Percentiles rank a stretch among this genome's conserved stretches.
Evolutionary conservation across 352 stramenopile genomes (phyloP).

Genomic region (Pythium dissotocum): DNA sequence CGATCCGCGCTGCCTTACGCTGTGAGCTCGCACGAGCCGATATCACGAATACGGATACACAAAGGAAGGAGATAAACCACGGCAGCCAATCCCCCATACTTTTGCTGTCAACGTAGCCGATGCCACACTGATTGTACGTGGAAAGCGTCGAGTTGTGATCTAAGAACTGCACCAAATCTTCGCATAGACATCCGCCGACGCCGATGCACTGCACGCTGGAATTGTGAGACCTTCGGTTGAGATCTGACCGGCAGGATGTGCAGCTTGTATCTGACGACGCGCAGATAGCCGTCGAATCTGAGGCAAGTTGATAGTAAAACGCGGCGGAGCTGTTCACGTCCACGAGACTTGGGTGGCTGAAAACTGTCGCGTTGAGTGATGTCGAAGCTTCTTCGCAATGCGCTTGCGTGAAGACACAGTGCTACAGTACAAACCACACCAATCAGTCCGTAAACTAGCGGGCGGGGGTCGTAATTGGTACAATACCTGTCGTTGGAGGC

Average conservation of each 20-base stretch:
- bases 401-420: not conserved
- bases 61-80: not conserved
- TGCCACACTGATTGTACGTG: not conserved
- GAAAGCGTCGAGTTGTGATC: not conserved
- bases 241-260: not conserved
- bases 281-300: not conserved
- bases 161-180: not conserved
- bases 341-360: not conserved
- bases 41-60: not conserved
- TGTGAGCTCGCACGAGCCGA: not conserved
- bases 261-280: not conserved
- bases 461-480: not conserved
- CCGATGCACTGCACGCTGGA: not conserved
- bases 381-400: not conserved
- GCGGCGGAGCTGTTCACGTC: not conserved
- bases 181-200: not conserved
- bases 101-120: not conserved
- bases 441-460: not conserved
- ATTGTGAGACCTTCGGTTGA: not conserved
- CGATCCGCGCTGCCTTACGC: not conserved
- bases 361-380: not conserved
- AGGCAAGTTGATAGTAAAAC: not conserved
- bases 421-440: not conserved
- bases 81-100: not conserved
- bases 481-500: not conserved